Evolutionary conservation across 345 rosid species (phyloP).

Genomic region (Syzygium jambos): DNA sequence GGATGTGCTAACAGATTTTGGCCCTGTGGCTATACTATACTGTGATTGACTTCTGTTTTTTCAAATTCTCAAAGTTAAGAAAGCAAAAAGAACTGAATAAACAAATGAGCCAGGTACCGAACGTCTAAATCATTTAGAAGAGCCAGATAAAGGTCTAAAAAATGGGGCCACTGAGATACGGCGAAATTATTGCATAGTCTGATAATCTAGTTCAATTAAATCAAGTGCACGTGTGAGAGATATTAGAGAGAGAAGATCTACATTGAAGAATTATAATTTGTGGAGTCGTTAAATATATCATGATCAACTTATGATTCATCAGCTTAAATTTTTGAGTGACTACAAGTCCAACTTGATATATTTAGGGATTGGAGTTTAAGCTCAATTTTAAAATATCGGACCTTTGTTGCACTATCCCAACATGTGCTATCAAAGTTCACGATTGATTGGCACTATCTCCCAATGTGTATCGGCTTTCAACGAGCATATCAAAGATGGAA

Average conservation of each 20-base stretch:
- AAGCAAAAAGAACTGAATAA: no score
- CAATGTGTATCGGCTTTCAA: rapidly evolving
- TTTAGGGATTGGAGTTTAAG: rapidly evolving
- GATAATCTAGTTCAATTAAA: neutral
- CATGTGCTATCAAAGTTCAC: neutral
- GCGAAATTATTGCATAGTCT: neutral
- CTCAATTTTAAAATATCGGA: neutral
- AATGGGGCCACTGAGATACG: neutral
- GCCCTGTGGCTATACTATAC: neutral
- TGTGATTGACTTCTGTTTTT: no score
- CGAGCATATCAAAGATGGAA: neutral
- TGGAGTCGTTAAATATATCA: neutral
- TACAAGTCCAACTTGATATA: rapidly evolving
- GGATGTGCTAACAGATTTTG: neutral
- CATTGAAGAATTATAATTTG: neutral
- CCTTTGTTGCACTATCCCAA: neutral
- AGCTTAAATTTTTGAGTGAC: no score
- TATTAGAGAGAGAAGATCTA: neutral
- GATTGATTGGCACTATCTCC: neutral
- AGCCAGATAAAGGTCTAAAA: no score
- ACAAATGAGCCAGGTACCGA: no score
- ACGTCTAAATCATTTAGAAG: no score
- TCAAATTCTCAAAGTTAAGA: no score
- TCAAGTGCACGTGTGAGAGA: neutral
- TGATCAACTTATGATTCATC: no score